Evolutionary conservation across 129 eudicot genomes (phyloP), one percentile per base, ranked within the genome.

Genomic region (Flaveria ramosissima): DNA sequence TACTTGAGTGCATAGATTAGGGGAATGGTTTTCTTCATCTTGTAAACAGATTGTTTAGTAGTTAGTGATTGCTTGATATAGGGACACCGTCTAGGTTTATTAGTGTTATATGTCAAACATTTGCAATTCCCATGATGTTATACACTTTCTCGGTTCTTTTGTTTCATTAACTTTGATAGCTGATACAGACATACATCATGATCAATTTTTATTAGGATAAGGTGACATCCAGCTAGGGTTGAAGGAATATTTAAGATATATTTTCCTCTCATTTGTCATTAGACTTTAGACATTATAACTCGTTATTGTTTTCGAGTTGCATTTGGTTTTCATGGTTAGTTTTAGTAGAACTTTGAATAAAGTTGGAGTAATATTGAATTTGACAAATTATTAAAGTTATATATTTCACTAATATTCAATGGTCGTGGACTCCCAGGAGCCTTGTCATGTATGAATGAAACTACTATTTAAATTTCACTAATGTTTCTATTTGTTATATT

Each of bases 401-500:
- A 24, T 26, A 27, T 12, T 2, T 61, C 26, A 61, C 68, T 26
- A 26, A 61, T 23, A 47, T 41, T 24, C 23, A 42, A 60, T 14
- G 53, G 68, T 30, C 8, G 21, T 75, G 46, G 51, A 72, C 19
- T 3, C 51, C 26, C 52, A 5, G 3, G 77, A 39, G 17, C 21
- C 17, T 20, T 73, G n/a, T 19, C 27, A 23, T 11, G 1, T 7
- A 6, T 8, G 41, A 6, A 12, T 10, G 20, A 55, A 26, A 64
- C 72, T 14, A 3, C 8, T 50, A 60, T 26, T 59, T 68, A 15
- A 2, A 27, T 46, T 26, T 47, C 16, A 16, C 21, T 79, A 64
- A 79, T 10, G 77, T 48, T 26, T 56, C 2, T 79, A 21, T 62
- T 77, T 80, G 27, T 21, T 9, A 61, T 59, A n/a, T 47, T 73